These are phyloP conservation scores for Aspergillus kassunensis DNA, from an alignment of 495 filamentous ascomycete genomes.

Conservation along the genomic window DNA sequence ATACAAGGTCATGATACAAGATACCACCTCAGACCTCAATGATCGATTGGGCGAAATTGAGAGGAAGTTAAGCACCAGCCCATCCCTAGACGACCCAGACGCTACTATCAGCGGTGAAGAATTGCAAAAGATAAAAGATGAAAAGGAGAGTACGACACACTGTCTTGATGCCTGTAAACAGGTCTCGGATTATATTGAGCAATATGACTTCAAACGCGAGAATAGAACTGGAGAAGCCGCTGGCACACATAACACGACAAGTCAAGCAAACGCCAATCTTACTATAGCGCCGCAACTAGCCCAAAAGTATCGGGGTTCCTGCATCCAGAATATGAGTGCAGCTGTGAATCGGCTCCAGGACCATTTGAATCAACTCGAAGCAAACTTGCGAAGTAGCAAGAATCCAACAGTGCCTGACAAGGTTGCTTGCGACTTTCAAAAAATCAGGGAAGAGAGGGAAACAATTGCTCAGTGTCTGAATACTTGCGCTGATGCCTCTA, in stretches of 20 bases:
- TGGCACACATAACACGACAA: not conserved
- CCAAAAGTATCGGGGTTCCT: not conserved
- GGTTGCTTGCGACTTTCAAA: not conserved
- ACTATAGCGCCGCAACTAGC: not conserved
- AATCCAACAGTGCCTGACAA: not conserved
- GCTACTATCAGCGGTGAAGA: conserved; percentile 5
- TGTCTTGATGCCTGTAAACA: conserved; percentile 32
- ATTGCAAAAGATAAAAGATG: conserved; percentile 25
- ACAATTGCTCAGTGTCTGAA: conserved; percentile 24
- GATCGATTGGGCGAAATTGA: conserved; percentile 26
- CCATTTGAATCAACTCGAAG: not conserved
- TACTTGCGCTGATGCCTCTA: conserved; percentile 24
- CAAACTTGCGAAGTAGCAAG: not conserved
- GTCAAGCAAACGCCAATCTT: not conserved
- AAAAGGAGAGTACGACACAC: conserved; percentile 30
- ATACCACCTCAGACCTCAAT: conserved; percentile 29
- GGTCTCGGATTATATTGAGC: conserved; percentile 24
- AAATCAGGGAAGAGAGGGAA: conserved; percentile 18
- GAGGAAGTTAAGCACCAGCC: conserved; percentile 14
- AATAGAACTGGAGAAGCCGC: not conserved
- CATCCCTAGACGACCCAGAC: conserved; percentile 8
- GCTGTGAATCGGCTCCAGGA: not conserved
- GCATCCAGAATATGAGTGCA: not conserved
- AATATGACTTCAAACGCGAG: conserved; percentile 9
- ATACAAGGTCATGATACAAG: conserved; percentile 29